Evolutionary conservation across 306 rosid species (phyloP).

Genomic region (Argentina anserina): DNA sequence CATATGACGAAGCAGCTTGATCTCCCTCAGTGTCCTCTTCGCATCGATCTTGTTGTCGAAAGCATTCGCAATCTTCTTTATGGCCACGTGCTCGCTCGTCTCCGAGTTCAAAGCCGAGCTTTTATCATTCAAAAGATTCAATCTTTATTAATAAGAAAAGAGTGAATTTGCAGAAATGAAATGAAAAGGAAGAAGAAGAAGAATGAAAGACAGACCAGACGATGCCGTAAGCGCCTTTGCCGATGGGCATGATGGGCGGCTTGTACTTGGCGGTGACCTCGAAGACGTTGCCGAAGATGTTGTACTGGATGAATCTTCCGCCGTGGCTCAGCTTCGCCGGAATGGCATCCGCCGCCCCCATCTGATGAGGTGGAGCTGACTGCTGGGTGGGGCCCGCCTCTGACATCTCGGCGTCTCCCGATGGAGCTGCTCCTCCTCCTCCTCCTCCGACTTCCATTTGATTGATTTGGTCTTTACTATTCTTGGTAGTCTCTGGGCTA

Average conservation of each 20-base stretch:
- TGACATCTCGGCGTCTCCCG: constrained; percentile 70
- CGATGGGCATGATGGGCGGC: constrained; percentile 98
- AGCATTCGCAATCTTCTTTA: constrained; percentile 94
- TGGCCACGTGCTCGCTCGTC: constrained; percentile 83
- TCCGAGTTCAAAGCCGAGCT: constrained; percentile 88
- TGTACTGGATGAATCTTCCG: constrained; percentile 88
- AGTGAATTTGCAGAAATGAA: background rate
- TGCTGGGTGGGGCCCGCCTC: constrained; percentile 44
- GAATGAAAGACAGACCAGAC: constrained; percentile 53
- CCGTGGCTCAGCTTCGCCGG: constrained; percentile 93
- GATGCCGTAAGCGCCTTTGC: constrained; percentile 97
- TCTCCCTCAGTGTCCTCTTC: constrained; percentile 95
- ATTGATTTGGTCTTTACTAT: background rate
- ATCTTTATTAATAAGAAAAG: background rate
- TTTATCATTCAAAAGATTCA: background rate
- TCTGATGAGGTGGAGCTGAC: constrained; percentile 18
- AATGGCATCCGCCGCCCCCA: constrained; percentile 55
- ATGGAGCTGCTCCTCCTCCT: constrained; percentile 58
- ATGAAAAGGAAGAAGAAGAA: background rate
- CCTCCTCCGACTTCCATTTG: constrained; percentile 45
- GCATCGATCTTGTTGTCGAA: constrained; percentile 95
- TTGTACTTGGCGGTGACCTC: constrained; percentile 91
- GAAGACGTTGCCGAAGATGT: constrained; percentile 85
- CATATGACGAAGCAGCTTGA: constrained; percentile 97
- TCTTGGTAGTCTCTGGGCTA: background rate